These are phyloP conservation scores for Rostrohypoxylon terebratum DNA, from an alignment of 495 filamentous ascomycete species.

Conservation along the genomic window DNA sequence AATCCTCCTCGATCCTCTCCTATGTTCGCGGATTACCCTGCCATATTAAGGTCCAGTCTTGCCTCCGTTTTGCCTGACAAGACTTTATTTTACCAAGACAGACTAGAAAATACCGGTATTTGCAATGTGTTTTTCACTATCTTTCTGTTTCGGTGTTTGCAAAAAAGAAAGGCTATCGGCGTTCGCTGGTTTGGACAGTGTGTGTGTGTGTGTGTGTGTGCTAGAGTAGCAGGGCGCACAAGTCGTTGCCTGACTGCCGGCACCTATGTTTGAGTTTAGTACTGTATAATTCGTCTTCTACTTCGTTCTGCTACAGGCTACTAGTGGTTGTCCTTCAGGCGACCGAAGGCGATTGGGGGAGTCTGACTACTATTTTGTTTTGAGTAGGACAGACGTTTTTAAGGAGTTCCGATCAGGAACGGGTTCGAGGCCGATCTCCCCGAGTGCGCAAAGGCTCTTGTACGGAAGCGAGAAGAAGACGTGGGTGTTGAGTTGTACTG, in stretches of 20 bases:
- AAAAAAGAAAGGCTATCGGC: slow-evolving; percentile 39
- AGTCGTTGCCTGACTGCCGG: slow-evolving; percentile 29
- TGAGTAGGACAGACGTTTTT: slow-evolving; percentile 17
- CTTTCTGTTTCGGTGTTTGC: slow-evolving; percentile 30
- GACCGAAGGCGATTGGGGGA: background rate
- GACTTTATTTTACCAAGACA: background rate
- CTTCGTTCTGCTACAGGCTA: slow-evolving; percentile 21
- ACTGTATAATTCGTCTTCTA: slow-evolving; percentile 45
- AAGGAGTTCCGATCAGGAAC: slow-evolving; percentile 28
- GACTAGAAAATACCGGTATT: slow-evolving; percentile 18
- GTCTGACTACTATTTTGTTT: slow-evolving; percentile 29
- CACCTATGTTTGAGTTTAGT: slow-evolving; percentile 29
- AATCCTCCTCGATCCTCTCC: slow-evolving; percentile 35
- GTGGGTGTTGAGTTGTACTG: slow-evolving; percentile 24
- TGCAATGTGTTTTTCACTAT: slow-evolving; percentile 36
- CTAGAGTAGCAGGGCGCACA: slow-evolving; percentile 43
- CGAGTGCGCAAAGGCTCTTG: slow-evolving; percentile 38
- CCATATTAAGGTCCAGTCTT: slow-evolving; percentile 19
- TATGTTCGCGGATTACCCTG: slow-evolving; percentile 40
- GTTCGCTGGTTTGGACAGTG: slow-evolving; percentile 49
- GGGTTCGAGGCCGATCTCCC: slow-evolving; percentile 5
- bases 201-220: slow-evolving; percentile 21
- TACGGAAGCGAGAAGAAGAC: slow-evolving; percentile 23
- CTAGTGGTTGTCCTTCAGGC: slow-evolving; percentile 18
- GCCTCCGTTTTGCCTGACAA: slow-evolving; percentile 1